Evolutionary conservation across 176 grass and related monocot genomes (phyloP), one percentile per base, ranked within the genome.

Genomic region (Bolboschoenus planiculmis): DNA sequence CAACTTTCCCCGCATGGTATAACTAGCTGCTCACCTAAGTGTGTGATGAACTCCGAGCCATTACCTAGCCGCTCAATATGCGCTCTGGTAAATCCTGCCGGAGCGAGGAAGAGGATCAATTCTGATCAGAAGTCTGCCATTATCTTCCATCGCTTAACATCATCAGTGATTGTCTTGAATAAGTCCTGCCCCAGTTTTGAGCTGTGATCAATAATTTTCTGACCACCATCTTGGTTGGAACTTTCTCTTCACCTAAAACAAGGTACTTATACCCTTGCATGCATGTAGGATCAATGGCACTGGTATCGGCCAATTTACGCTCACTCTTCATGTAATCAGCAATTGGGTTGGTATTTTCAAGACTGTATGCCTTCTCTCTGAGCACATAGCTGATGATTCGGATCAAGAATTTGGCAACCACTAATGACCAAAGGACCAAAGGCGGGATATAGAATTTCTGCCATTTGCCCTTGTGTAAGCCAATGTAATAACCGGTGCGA

Each of bases 241-340:
- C 47, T 10, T 85, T 44, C 43, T 63, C 39, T 31, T 89, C 87
- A 56, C 87, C 87, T 9, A 72, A 39, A 56, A 89, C 71, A 37
- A 89, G 80, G 57, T 92, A 92, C 13, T 92, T 73, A 34, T 64
- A 89, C 0, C 80, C 36, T 16, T 83, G 8, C 81, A 87, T 79
- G 8, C 0, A 14, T 24, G 15, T 5, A 13, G 81, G 71, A 71
- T 84, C 30, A 14, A 43, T 18, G 1, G 0, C 3, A 5, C 10
- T 27, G 0, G 40, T 10, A 15, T 47, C 1, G 27, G 27, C 57
- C 35, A 35, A 0, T 4, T 86, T 21, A 75, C 85, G 53, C 42
- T 92, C 85, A 37, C 55, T 34, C 40, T 85, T 85, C 90, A 89
- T 92, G 78, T 89, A 89, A 31, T 87, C 71, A 10, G 87, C 47